Evolutionary conservation across 1,139 yeast species (phyloP).

Genomic region (Geotrichum restrictum): DNA sequence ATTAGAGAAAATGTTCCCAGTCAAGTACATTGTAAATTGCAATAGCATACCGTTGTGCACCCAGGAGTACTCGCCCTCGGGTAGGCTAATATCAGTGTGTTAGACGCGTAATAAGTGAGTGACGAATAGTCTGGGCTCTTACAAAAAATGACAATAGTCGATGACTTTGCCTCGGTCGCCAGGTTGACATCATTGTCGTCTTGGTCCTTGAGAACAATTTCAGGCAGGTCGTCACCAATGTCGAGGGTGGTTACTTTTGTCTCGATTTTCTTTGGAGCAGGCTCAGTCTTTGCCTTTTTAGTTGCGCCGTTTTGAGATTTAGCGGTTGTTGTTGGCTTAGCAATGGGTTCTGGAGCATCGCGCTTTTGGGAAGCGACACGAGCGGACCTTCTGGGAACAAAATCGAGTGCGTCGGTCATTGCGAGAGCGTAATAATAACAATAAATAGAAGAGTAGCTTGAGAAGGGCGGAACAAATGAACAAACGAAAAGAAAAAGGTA

Average conservation of each 20-base stretch:
- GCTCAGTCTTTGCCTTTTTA: slow-evolving; percentile 16
- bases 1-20: slow-evolving; percentile 33
- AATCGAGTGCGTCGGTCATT: slow-evolving; percentile 18
- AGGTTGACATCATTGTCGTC: slow-evolving; percentile 53
- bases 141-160: slow-evolving; percentile 45
- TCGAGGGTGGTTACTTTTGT: slow-evolving; percentile 3
- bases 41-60: slow-evolving; percentile 47
- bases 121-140: slow-evolving; percentile 38
- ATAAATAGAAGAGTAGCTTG: neutral
- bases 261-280: neutral
- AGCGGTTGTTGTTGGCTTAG: slow-evolving; percentile 8
- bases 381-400: slow-evolving; percentile 21
- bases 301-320: slow-evolving; percentile 5
- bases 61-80: slow-evolving; percentile 96
- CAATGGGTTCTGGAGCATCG: slow-evolving; percentile 17
- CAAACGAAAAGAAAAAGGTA: neutral
- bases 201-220: slow-evolving; percentile 58
- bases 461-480: neutral
- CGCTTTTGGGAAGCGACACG: slow-evolving; percentile 21
- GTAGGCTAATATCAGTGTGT: slow-evolving; percentile 46
- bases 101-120: neutral
- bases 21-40: neutral
- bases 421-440: neutral
- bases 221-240: slow-evolving; percentile 70
- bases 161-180: slow-evolving; percentile 22